Conservation (phyloP, 2,329 filamentous ascomycete genomes). For the Sclerotinia trifoliorum region DNA sequence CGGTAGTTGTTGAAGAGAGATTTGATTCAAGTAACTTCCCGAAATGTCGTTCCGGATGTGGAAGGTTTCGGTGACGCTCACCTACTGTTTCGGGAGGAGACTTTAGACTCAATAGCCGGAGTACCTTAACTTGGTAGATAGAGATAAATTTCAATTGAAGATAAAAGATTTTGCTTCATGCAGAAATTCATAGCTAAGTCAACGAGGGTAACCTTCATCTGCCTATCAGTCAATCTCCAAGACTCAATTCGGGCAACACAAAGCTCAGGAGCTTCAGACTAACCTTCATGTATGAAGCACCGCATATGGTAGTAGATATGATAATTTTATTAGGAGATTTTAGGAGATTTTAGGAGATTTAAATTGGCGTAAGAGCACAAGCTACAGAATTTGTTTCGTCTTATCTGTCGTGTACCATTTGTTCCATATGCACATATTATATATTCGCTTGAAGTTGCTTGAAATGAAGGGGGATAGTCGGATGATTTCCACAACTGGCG, state of each 20-base stretch:
- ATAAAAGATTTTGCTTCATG: background rate
- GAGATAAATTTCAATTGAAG: background rate
- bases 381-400: background rate
- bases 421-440: background rate
- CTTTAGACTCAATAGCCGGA: background rate
- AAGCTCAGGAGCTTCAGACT: background rate
- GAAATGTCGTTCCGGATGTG: background rate
- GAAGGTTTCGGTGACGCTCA: background rate
- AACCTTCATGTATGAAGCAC: background rate
- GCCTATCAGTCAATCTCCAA: no score
- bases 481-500: background rate
- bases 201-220: background rate
- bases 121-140: background rate
- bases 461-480: conserved; percentile 13
- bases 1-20: background rate
- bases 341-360: no score
- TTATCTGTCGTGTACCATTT: background rate
- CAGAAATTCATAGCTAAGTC: background rate
- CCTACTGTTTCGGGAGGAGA: background rate
- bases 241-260: background rate
- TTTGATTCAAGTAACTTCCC: background rate
- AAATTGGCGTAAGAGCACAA: no score
- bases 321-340: no score
- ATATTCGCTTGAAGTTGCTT: conserved; percentile 11
- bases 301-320: no score